Percentiles rank a stretch among this genome's conserved stretches.
Evolutionary conservation across 2,329 filamentous ascomycete genomes (phyloP).

Genomic region (Paracorniculantispora psalliotae): DNA sequence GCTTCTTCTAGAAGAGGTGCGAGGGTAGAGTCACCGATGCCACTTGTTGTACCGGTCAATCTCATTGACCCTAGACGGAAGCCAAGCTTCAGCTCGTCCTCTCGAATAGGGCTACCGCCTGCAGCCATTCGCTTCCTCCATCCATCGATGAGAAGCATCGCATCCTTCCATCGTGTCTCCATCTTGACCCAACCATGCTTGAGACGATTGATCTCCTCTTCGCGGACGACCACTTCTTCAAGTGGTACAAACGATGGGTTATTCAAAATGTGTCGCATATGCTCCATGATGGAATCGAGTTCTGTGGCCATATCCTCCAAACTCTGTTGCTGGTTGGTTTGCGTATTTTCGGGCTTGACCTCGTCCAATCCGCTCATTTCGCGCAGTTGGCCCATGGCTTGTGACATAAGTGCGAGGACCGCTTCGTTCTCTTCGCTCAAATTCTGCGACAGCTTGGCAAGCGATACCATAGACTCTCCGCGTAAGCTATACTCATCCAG

Average conservation of each 20-base stretch:
- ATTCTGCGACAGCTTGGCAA: conserved; percentile 76
- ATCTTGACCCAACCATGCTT: conserved; percentile 88
- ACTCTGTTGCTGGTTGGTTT: conserved; percentile 32
- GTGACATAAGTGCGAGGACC: conserved; percentile 65
- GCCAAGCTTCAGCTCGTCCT: conserved; percentile 64
- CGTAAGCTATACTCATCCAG: conserved; percentile 62
- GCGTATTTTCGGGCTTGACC: conserved; percentile 27
- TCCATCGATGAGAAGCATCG: conserved; percentile 82
- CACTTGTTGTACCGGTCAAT: conserved; percentile 47
- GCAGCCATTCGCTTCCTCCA: conserved; percentile 80
- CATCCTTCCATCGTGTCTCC: conserved; percentile 85
- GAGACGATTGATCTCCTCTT: conserved; percentile 81
- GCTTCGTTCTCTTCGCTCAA: conserved; percentile 90
- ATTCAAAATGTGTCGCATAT: conserved; percentile 77
- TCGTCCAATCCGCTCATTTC: conserved; percentile 58
- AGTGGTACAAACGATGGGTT: conserved; percentile 95
- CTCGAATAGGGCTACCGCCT: conserved; percentile 64
- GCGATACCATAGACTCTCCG: conserved; percentile 84
- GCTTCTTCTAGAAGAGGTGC: conserved; percentile 1
- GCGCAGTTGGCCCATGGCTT: conserved; percentile 66
- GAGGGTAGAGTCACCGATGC: conserved; percentile 17
- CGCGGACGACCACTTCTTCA: conserved; percentile 87
- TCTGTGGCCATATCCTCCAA: conserved; percentile 67
- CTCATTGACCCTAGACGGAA: conserved; percentile 58
- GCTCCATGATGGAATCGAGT: conserved; percentile 71